Evolutionary conservation across 176 grass and related monocot genomes (phyloP).

Genomic region (Lolium multiflorum): DNA sequence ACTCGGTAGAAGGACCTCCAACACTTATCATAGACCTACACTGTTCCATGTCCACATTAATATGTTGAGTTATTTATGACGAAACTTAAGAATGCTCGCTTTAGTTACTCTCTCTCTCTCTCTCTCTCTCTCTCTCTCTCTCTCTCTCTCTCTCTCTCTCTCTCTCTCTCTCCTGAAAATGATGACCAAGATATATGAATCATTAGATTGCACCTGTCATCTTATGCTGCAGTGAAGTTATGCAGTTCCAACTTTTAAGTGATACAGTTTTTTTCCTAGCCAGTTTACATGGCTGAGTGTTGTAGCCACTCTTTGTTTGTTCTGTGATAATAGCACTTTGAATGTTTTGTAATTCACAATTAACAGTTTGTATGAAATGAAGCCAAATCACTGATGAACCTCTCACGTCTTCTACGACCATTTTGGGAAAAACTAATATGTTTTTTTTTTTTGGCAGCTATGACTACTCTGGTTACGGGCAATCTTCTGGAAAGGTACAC

Average conservation of each 20-base stretch:
- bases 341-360: conserved; percentile 3
- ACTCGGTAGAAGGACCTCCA: background rate
- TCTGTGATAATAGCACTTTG: conserved; percentile 23
- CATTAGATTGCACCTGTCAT: no score
- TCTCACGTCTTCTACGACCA: background rate
- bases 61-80: background rate
- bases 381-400: conserved; percentile 13
- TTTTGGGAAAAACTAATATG: conserved; percentile 32
- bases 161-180: no score
- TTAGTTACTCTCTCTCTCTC: no score
- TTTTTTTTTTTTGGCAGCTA: conserved; percentile 60
- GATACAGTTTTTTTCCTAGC: conserved; percentile 22
- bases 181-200: no score
- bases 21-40: background rate
- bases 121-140: no score
- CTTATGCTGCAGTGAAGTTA: no score
- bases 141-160: no score
- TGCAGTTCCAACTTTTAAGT: background rate
- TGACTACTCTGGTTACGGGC: conserved; percentile 91
- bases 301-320: background rate
- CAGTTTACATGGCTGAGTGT: conserved; percentile 16
- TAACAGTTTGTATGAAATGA: conserved; percentile 25
- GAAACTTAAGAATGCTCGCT: background rate
- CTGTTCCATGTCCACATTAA: conserved; percentile 32
- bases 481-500: conserved; percentile 79